Percentiles rank a stretch among this genome's conserved stretches.
Evolutionary conservation across 345 rosid species (phyloP).

Genomic region (Acer campestre): DNA sequence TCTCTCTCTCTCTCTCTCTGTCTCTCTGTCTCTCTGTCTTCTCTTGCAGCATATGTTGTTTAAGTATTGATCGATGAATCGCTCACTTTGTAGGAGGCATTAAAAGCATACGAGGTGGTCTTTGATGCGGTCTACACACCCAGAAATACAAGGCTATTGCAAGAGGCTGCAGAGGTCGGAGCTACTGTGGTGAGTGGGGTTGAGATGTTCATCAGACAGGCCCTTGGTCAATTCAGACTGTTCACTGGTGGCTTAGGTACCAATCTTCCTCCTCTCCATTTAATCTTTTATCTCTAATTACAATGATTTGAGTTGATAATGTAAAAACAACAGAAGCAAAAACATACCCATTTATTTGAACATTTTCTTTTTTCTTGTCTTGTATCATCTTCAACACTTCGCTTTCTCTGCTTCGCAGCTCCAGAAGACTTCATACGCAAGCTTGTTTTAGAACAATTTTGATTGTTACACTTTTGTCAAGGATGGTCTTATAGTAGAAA

Average conservation of each 20-base stretch:
- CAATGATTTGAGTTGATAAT: not conserved
- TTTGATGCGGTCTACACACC: conserved; percentile 40
- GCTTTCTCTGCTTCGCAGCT: conserved; percentile 30
- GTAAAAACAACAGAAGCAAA: not conserved
- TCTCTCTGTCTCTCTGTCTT: not conserved
- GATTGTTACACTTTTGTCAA: not conserved
- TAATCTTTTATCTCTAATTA: not conserved
- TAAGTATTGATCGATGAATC: not conserved
- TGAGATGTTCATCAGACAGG: conserved; percentile 43
- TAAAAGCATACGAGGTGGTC: conserved; percentile 36
- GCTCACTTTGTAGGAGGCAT: conserved; percentile 24
- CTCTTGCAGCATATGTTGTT: not conserved
- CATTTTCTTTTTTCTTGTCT: not conserved
- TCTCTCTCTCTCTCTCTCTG: not conserved
- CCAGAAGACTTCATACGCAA: conserved; percentile 50
- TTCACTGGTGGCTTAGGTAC: conserved; percentile 39
- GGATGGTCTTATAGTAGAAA: not conserved
- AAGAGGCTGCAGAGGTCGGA: conserved; percentile 37
- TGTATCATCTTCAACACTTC: not conserved
- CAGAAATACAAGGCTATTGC: conserved; percentile 32
- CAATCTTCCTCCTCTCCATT: not conserved
- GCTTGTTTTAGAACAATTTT: conserved; percentile 46
- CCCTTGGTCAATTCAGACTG: conserved; percentile 35
- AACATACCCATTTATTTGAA: not conserved
- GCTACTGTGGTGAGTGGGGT: conserved; percentile 33